phyloP scores from a whole-genome alignment of 139 green algal genomes.

The Chlamydomonas eustigma region DNA sequence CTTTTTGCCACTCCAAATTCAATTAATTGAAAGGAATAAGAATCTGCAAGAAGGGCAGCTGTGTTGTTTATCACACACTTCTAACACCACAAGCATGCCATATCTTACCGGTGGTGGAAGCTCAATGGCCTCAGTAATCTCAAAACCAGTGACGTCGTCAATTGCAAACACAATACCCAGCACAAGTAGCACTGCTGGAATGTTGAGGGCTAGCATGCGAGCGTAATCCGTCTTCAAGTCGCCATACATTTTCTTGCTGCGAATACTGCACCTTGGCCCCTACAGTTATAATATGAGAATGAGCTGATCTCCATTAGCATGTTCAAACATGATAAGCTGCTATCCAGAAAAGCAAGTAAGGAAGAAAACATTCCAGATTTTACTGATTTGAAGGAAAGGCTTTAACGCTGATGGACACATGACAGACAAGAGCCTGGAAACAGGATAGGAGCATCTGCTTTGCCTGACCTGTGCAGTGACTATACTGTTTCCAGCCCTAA shows the following conservation, averaged over 20 bases:
- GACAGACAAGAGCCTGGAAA: no score
- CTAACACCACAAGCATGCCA: background rate
- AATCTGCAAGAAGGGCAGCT: no score
- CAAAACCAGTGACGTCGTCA: conserved; percentile 83
- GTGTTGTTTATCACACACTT: conserved; percentile 69
- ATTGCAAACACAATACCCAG: conserved; percentile 72
- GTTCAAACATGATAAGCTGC: no score
- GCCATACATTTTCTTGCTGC: conserved; percentile 70
- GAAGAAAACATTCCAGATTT: no score
- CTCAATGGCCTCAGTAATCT: conserved; percentile 49
- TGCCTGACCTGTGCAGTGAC: conserved; percentile 36
- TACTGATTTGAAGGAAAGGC: no score
- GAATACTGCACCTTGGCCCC: conserved; percentile 76
- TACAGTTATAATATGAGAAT: no score
- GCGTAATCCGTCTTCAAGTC: conserved; percentile 73
- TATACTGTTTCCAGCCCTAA: conserved; percentile 53
- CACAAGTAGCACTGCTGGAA: conserved; percentile 71
- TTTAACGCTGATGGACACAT: no score
- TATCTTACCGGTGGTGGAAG: background rate
- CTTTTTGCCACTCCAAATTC: no score
- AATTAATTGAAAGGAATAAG: no score
- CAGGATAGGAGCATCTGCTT: conserved; percentile 22
- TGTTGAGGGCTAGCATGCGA: conserved; percentile 78
- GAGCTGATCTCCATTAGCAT: no score
- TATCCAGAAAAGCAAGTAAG: no score